Evolutionary conservation across 768 basidiomycete genomes (phyloP), one percentile per base, ranked within the genome.

Genomic region (Pholiota molesta): DNA sequence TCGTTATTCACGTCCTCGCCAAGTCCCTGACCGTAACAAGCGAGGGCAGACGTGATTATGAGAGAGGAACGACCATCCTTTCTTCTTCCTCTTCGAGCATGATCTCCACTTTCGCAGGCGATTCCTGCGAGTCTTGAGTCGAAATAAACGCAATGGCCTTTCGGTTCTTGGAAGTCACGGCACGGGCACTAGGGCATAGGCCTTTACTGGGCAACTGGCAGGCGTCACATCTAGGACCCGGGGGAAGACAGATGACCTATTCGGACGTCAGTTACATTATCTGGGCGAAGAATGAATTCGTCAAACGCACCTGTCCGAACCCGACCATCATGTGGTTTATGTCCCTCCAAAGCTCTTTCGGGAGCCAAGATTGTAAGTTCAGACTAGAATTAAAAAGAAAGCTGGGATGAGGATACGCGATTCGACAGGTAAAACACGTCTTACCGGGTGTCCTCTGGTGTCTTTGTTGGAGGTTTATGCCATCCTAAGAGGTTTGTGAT

Each of bases 401-500:
- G 14, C 21, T 5, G 37, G 5, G 47, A 39, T 31, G 26, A 31
- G 56, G 52, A 39, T 7, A 28, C 9, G 6, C 21, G 11, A 51
- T n/a, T 1, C 21, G 23, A 35, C 7, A 10, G 19, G n/a, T 26
- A n/a, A n/a, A n/a, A n/a, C n/a, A n/a, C n/a, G 7, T 17, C 70
- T 29, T 53, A 91, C 90, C 96, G 79, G 0, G 97, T 98, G 69
- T 92, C 86, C 69, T 99, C 97, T 0, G 96, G 92, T 2, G 79
- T 91, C 69, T 89, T 92, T 1, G 95, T 96, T 6, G 86, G 86
- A 2, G 84, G 86, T 63, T 86, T 85, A 74, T 99, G 97, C 97
- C 97, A 99, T 44, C 92, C 88, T 1, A 99, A 74, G 16, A 95
- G 81, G 67, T 99, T 96, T 26, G 95, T 95, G 56, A 99, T 98